Evolutionary conservation across 768 basidiomycete species (phyloP).

Genomic region (Russula sp.): DNA sequence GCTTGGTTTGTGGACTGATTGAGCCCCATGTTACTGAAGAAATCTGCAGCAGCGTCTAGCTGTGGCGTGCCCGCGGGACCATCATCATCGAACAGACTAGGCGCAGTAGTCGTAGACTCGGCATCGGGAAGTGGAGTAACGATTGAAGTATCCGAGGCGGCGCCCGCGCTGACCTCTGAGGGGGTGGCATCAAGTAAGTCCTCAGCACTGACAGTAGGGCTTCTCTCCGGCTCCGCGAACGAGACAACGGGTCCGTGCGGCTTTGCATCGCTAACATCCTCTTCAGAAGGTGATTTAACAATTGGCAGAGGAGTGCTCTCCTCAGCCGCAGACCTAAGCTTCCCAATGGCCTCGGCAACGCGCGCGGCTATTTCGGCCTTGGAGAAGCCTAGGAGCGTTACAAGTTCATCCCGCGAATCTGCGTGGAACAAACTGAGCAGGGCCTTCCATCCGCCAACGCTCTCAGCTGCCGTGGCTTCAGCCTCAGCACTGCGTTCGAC

Average conservation of each 20-base stretch:
- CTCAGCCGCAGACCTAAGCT: conserved; percentile 46
- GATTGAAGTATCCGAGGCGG: conserved; percentile 54
- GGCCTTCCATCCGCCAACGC: conserved; percentile 74
- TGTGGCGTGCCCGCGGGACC: conserved; percentile 53
- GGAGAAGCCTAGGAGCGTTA: conserved; percentile 86
- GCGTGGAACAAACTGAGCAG: conserved; percentile 83
- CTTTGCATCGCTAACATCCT: conserved; percentile 35
- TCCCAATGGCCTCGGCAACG: conserved; percentile 77
- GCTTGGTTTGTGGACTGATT: conserved; percentile 37
- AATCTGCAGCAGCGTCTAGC: conserved; percentile 65
- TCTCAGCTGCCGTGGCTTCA: conserved; percentile 28
- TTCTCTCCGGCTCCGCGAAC: conserved; percentile 68
- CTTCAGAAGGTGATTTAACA: conserved; percentile 24
- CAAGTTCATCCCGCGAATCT: conserved; percentile 83
- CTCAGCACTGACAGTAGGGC: conserved; percentile 35
- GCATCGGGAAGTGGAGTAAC: conserved; percentile 51
- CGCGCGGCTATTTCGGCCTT: conserved; percentile 75
- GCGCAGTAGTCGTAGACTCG: conserved; percentile 80
- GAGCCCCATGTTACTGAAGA: conserved; percentile 75
- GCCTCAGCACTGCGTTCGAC: conserved; percentile 33
- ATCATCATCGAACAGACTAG: conserved; percentile 84
- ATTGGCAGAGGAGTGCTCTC: conserved; percentile 24
- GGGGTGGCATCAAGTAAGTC: conserved; percentile 53
- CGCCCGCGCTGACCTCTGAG: conserved; percentile 64
- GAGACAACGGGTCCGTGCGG: conserved; percentile 74